Conservation (phyloP, 441 rosid genomes). For the Syzygium malaccense region DNA sequence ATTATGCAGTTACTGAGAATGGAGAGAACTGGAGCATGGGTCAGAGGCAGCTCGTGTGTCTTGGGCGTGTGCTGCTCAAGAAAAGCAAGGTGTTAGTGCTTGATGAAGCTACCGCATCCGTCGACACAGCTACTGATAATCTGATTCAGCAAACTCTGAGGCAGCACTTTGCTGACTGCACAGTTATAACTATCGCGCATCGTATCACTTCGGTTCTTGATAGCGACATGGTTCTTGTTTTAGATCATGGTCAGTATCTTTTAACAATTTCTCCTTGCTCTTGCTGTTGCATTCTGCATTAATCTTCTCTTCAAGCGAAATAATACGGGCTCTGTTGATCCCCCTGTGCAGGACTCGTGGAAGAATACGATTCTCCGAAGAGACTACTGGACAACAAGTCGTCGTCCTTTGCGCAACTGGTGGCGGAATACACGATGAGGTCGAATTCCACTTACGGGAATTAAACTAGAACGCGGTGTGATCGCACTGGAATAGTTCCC, state of each 20-base stretch:
- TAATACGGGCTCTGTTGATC: not conserved
- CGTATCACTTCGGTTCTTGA: constrained; percentile 85
- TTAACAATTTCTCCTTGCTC: not conserved
- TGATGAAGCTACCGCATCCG: constrained; percentile 97
- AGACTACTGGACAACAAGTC: constrained; percentile 57
- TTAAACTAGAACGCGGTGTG: not conserved
- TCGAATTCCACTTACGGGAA: constrained; percentile 37
- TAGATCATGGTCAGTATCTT: constrained; percentile 51
- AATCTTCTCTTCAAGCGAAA: not conserved
- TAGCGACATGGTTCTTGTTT: constrained; percentile 82
- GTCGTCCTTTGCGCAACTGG: constrained; percentile 71
- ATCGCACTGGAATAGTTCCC: not conserved
- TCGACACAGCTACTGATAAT: constrained; percentile 88
- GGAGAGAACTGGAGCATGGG: constrained; percentile 99
- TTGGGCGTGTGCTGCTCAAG: constrained; percentile 80
- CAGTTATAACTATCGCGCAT: constrained; percentile 85
- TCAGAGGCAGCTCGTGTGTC: constrained; percentile 94
- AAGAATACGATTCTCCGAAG: constrained; percentile 31
- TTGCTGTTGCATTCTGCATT: not conserved
- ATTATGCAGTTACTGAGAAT: constrained; percentile 58
- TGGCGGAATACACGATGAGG: constrained; percentile 65
- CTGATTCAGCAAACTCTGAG: constrained; percentile 73
- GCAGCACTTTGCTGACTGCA: constrained; percentile 64
- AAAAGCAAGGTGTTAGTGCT: constrained; percentile 77
- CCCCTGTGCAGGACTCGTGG: constrained; percentile 1